These are phyloP conservation scores for Aquanectria penicillioides DNA, from an alignment of 2,329 filamentous ascomycete genomes.

Conservation along the genomic window DNA sequence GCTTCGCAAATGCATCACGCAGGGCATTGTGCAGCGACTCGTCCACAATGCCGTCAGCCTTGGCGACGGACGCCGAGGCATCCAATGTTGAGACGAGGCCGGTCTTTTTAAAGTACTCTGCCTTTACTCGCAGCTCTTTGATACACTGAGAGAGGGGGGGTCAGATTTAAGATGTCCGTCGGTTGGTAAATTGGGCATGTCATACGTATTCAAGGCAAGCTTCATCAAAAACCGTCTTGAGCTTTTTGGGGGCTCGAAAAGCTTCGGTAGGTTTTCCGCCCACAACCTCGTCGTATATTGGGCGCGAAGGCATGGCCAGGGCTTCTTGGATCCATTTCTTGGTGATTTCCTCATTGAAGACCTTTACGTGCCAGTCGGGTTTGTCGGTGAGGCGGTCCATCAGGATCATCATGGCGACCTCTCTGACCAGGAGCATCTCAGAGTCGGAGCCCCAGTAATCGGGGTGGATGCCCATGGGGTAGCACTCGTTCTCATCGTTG, in stretches of 20 bases:
- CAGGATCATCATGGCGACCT: slow-evolving; percentile 40
- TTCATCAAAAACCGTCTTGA: slow-evolving; percentile 19
- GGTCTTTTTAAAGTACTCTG: slow-evolving; percentile 49
- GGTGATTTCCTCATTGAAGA: slow-evolving; percentile 23
- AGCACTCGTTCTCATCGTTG: neutral
- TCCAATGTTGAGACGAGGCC: slow-evolving; percentile 47
- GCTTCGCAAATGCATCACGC: slow-evolving; percentile 21
- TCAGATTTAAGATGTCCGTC: neutral
- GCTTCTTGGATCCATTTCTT: slow-evolving; percentile 28
- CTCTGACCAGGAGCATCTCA: slow-evolving; percentile 21
- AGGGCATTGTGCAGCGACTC: slow-evolving; percentile 18
- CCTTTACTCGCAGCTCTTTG: slow-evolving; percentile 58
- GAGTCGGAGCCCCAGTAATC: neutral
- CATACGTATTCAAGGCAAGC: slow-evolving; percentile 30
- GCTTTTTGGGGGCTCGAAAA: neutral
- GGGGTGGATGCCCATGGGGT: neutral
- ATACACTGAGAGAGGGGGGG: slow-evolving; percentile 28
- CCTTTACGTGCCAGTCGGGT: slow-evolving; percentile 37
- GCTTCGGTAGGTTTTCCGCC: too few species aligned
- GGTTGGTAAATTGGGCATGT: neutral
- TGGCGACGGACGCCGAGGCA: slow-evolving; percentile 29
- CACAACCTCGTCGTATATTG: slow-evolving; percentile 17
- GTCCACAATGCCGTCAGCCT: slow-evolving; percentile 34
- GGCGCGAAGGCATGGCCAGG: slow-evolving; percentile 15
- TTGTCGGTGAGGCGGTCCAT: slow-evolving; percentile 43